Evolutionary conservation across 768 basidiomycete species (phyloP).

Genomic region (Xerocomellus chrysenteron): DNA sequence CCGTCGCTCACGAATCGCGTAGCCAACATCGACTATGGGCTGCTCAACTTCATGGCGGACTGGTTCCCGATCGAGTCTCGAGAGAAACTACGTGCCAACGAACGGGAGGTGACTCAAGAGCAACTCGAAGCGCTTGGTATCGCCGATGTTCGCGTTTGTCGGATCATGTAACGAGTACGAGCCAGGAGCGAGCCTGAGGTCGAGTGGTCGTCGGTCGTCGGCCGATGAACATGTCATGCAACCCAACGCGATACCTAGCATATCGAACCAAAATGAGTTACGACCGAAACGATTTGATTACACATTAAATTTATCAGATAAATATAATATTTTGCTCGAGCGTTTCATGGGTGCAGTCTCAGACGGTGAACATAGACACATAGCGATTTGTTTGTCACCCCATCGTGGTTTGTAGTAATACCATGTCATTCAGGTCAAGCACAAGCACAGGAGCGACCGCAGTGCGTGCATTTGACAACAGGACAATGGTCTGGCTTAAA

Average conservation of each 20-base stretch:
- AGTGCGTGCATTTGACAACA: too few species aligned
- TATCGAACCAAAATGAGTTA: not conserved
- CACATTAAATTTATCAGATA: not conserved
- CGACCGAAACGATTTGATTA: not conserved
- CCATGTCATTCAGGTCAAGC: too few species aligned
- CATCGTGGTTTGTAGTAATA: too few species aligned
- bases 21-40: conserved; percentile 79
- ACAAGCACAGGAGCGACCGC: too few species aligned
- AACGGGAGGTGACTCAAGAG: conserved; percentile 70
- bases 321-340: not conserved
- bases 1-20: not conserved
- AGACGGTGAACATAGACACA: not conserved
- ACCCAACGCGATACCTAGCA: not conserved
- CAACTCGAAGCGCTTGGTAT: conserved; percentile 66
- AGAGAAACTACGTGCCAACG: conserved; percentile 72
- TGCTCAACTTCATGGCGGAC: conserved; percentile 83
- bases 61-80: conserved; percentile 89
- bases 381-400: too few species aligned
- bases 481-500: too few species aligned
- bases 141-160: conserved; percentile 33
- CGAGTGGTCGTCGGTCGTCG: not conserved
- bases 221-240: not conserved
- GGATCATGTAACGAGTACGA: conserved; percentile 37
- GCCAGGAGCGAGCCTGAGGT: not conserved
- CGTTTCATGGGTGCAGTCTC: not conserved